Conservation (phyloP, 345 rosid genomes). For the Pistacia atlantica region DNA sequence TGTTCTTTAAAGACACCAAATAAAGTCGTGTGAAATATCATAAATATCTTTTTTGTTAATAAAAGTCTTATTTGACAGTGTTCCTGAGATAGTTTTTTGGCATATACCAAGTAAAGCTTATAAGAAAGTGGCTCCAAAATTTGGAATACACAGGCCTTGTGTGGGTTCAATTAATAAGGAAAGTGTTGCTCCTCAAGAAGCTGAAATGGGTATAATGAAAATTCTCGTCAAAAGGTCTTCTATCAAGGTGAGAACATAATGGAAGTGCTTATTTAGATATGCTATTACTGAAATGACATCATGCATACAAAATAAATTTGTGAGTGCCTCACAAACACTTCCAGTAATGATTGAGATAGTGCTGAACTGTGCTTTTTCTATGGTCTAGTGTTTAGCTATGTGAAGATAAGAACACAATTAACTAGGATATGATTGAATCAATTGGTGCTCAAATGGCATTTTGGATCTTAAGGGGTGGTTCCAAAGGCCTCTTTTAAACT, state of each 20-base stretch:
- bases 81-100: conserved; percentile 91
- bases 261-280: not conserved
- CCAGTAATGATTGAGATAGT: not conserved
- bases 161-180: conserved; percentile 87
- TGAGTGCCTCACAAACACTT: not conserved
- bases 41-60: not conserved
- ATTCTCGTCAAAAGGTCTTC: conserved; percentile 61
- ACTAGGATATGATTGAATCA: not conserved
- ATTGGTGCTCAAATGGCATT: not conserved
- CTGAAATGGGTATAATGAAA: conserved; percentile 70
- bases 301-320: not conserved
- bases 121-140: conserved; percentile 69
- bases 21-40: not conserved
- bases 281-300: not conserved
- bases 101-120: conserved; percentile 88
- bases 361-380: not conserved
- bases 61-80: conserved; percentile 35
- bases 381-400: not conserved
- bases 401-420: not conserved
- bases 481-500: not conserved
- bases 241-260: conserved; percentile 55
- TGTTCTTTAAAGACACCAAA: not conserved
- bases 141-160: conserved; percentile 60
- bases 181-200: conserved; percentile 75
- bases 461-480: not conserved